Conservation (phyloP, 1,139 yeast genomes). For the Candida glucosophila region DNA sequence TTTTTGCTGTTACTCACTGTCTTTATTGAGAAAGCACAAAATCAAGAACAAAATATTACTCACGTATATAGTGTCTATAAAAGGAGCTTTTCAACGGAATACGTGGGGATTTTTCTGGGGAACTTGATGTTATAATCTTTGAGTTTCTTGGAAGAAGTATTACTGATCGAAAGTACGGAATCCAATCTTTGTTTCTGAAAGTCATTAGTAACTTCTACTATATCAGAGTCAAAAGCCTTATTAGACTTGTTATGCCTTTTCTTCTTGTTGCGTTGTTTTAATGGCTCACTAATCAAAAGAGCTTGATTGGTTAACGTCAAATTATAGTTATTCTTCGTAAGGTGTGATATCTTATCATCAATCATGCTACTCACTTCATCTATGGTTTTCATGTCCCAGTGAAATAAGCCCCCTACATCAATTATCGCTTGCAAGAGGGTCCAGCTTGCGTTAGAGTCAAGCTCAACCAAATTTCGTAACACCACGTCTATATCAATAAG, state of each 20-base stretch:
- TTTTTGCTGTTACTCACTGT: neutral
- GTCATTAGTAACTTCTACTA: constrained; percentile 12
- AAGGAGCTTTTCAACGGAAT: constrained; percentile 43
- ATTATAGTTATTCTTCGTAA: constrained; percentile 44
- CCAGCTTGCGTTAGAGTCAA: constrained; percentile 41
- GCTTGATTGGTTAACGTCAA: constrained; percentile 50
- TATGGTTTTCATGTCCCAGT: constrained; percentile 47
- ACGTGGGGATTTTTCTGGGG: constrained; percentile 37
- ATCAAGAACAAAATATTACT: neutral
- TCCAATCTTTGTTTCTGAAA: constrained; percentile 25
- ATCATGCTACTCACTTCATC: constrained; percentile 35
- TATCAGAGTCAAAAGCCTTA: constrained; percentile 6
- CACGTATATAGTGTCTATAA: constrained; percentile 16
- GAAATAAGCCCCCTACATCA: constrained; percentile 67
- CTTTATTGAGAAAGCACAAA: too few relatives aligned
- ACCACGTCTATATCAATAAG: constrained; percentile 34
- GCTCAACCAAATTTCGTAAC: constrained; percentile 18
- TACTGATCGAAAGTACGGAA: constrained; percentile 29
- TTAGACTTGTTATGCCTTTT: constrained; percentile 5
- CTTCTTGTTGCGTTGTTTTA: constrained; percentile 13
- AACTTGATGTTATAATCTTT: constrained; percentile 22
- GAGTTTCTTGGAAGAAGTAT: constrained; percentile 20
- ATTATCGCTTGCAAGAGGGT: constrained; percentile 52
- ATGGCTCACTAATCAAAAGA: constrained; percentile 17
- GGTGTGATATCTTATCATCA: constrained; percentile 38